Evolutionary conservation across 495 filamentous ascomycete genomes (phyloP).

Genomic region (Xylaria intraflava): DNA sequence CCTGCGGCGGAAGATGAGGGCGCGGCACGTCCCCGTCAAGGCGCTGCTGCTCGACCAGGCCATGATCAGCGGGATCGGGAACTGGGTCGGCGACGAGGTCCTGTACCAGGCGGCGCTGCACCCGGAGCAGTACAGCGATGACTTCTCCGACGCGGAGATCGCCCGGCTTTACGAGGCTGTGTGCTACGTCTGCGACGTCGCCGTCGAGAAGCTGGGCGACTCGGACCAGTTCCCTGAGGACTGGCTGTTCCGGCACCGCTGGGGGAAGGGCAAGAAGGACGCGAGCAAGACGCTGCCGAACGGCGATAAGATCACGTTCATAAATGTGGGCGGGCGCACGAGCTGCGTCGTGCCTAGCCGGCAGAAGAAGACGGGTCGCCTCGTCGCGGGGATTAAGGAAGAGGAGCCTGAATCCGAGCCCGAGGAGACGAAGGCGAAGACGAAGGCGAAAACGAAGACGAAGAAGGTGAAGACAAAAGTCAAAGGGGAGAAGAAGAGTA

Average conservation of each 20-base stretch:
- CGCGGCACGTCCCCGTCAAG: constrained; percentile 78
- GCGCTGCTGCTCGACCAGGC: constrained; percentile 79
- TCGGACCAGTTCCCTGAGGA: constrained; percentile 75
- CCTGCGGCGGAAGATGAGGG: constrained; percentile 59
- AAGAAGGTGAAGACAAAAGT: constrained; percentile 13
- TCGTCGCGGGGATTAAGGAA: constrained; percentile 29
- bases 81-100: constrained; percentile 95
- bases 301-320: constrained; percentile 71
- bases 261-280: constrained; percentile 84
- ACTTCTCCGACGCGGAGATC: constrained; percentile 65
- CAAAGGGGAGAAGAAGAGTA: constrained; percentile 8
- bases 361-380: constrained; percentile 64
- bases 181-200: constrained; percentile 67
- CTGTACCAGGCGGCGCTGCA: constrained; percentile 54
- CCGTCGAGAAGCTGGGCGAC: constrained; percentile 74
- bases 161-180: constrained; percentile 65
- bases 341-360: constrained; percentile 77
- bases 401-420: constrained; percentile 22
- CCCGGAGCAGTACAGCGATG: constrained; percentile 86
- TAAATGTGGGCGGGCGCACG: constrained; percentile 85
- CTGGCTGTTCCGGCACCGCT: constrained; percentile 89
- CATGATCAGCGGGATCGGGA: constrained; percentile 89
- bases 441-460: neutral
- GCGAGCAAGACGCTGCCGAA: constrained; percentile 60
- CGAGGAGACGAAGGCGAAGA: constrained; percentile 17